Evolutionary conservation across 805 yeast species (phyloP).

Genomic region (Saccharomycopsis amapae): DNA sequence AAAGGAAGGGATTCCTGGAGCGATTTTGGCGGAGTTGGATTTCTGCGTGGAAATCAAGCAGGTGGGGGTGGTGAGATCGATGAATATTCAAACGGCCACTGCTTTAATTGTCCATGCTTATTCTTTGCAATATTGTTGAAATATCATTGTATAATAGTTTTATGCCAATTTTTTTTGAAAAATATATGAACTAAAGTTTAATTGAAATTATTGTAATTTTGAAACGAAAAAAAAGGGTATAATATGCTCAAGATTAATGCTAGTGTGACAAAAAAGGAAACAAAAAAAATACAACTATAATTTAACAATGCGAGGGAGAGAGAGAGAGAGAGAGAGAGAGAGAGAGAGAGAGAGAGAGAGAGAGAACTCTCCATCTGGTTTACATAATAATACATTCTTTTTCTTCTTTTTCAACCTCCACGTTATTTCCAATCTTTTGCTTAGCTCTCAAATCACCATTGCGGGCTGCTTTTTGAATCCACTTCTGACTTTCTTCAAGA

Average conservation of each 20-base stretch:
- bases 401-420: conserved; percentile 23
- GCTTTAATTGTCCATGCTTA: conserved; percentile 93
- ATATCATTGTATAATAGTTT: background rate
- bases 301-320: background rate
- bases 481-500: conserved; percentile 49
- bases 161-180: background rate
- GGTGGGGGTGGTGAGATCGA: conserved; percentile 84
- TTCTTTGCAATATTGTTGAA: conserved; percentile 31
- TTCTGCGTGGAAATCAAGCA: conserved; percentile 87
- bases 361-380: too few relatives aligned
- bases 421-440: conserved; percentile 28
- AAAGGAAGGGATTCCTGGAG: conserved; percentile 87
- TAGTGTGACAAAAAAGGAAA: too few relatives aligned
- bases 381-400: conserved; percentile 28
- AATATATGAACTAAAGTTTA: background rate
- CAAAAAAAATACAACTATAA: too few relatives aligned
- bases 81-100: conserved; percentile 96
- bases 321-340: background rate
- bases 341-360: conserved; percentile 13
- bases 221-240: background rate
- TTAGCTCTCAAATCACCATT: conserved; percentile 48
- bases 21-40: conserved; percentile 72
- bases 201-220: too few relatives aligned
- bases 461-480: conserved; percentile 73
- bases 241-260: too few relatives aligned